phyloP scores from a whole-genome alignment of 192 early-diverging fungal genomes.

The Phlyctochytrium planicorne region DNA sequence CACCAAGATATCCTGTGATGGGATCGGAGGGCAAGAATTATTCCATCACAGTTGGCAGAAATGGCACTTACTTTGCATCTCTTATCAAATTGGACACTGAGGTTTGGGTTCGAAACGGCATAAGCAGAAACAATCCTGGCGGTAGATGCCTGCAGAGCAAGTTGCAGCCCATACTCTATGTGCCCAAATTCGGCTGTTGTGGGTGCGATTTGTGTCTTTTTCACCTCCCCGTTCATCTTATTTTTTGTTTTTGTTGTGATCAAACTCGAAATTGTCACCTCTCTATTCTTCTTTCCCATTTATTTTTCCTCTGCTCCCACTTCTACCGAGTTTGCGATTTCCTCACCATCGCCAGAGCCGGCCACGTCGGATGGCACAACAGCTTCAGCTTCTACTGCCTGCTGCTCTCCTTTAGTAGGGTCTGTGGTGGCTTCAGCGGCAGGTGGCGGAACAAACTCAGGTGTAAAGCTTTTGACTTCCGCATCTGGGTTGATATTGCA shows the following conservation, averaged over 20 bases:
- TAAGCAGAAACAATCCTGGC: slow-evolving; percentile 49
- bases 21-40: slow-evolving; percentile 4
- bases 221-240: slow-evolving; percentile 15
- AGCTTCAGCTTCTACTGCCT: too few relatives aligned
- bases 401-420: too few relatives aligned
- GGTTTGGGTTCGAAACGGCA: slow-evolving; percentile 53
- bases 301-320: too few relatives aligned
- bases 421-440: too few relatives aligned
- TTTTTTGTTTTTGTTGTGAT: background rate
- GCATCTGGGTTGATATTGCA: too few relatives aligned
- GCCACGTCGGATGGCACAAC: too few relatives aligned
- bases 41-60: background rate
- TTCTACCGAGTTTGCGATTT: too few relatives aligned
- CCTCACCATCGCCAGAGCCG: too few relatives aligned
- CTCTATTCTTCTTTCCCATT: too few relatives aligned
- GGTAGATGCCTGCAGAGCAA: slow-evolving; percentile 54
- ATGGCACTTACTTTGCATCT: slow-evolving; percentile 42
- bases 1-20: slow-evolving; percentile 40
- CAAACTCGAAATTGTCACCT: background rate
- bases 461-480: too few relatives aligned
- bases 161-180: slow-evolving; percentile 56
- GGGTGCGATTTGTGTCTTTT: slow-evolving; percentile 43
- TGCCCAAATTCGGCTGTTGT: slow-evolving; percentile 49
- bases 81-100: slow-evolving; percentile 49
- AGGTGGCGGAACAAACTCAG: too few relatives aligned